Base-by-base conservation (phyloP, 2,329 filamentous ascomycete genomes). In the Juglanconis sp. region DNA sequence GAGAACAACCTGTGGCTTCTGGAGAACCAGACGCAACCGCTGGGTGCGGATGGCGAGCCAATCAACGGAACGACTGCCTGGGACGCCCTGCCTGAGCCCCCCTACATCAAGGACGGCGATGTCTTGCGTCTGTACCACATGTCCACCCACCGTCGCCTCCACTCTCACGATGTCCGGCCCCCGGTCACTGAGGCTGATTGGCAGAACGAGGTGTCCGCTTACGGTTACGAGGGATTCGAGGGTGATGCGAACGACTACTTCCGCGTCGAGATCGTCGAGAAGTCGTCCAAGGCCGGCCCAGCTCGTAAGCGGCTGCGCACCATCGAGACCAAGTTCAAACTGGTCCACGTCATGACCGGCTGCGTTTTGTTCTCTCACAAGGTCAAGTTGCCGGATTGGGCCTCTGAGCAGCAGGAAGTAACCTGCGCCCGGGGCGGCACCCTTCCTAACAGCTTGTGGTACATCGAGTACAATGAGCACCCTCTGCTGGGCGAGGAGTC, bases 291-390 rank as follows among this genome's bases (percentile, higher is more conserved):
- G 65, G 87, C 90, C 9, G 81, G 84, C 24, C 79, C 87, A 60
- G 91, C 94, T 59, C 96, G 96, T 80, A 85, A 90, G 68, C 88
- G 93, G 36, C 73, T 99, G 54, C 87, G 95, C 61, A 97, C 95
- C 34, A 98, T 99, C 65, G 88, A 99, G 77, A 92, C 92, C 68
- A 98, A 98, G 79, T 99, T 99, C 80, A 90, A 87, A 71, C 88
- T 99, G 49, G 85, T 98, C 38, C 95, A 99, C 72, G 78, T 96
- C 72, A 98, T 99, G 95, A 96, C 92, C 64, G 93, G 94, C 51
- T 99, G 95, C 72, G 90, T 89, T 11, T 82, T 99, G 31, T 99
- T 99, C 81, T 98, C 94, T 0, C 95, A 99, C 83, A 98, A 97
- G 79, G 93, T 98, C 73, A 99, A 99, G 80, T 87, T 99, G 61